These are phyloP conservation scores for Globisporangium nodosum DNA, from an alignment of 352 stramenopile species.

Conservation along the genomic window DNA sequence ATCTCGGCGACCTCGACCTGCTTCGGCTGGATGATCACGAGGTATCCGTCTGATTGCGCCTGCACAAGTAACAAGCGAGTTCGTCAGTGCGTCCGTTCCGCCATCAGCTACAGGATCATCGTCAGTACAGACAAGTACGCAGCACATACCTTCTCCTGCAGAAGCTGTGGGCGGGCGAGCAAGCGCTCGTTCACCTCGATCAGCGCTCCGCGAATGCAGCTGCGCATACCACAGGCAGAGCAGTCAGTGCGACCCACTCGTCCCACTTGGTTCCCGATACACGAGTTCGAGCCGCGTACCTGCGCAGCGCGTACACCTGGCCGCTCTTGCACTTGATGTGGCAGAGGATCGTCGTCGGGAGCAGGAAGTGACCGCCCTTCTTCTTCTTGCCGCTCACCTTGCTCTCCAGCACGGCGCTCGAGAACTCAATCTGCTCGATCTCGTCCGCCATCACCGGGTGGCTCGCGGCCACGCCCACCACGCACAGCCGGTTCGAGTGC, in stretches of 20 bases:
- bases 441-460: conserved; percentile 65
- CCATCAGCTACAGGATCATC: neutral
- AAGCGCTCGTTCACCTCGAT: conserved; percentile 79
- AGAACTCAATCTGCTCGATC: conserved; percentile 60
- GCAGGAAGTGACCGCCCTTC: conserved; percentile 71
- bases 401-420: conserved; percentile 54
- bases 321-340: conserved; percentile 65
- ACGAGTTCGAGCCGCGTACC: conserved; percentile 11
- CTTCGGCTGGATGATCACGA: conserved; percentile 83
- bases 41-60: conserved; percentile 67
- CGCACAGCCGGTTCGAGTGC: conserved; percentile 86
- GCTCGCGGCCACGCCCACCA: conserved; percentile 63
- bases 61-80: conserved; percentile 7
- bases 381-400: conserved; percentile 86
- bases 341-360: conserved; percentile 60
- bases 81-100: too few relatives aligned
- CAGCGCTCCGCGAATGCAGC: conserved; percentile 74
- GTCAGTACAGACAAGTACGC: neutral
- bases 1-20: conserved; percentile 73
- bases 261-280: neutral
- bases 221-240: conserved; percentile 9
- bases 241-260: neutral
- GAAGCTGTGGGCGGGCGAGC: conserved; percentile 42
- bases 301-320: conserved; percentile 51
- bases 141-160: conserved; percentile 37